These are phyloP conservation scores for Penicillium fuscoglaucum DNA, from an alignment of 2,329 filamentous ascomycete species.

Conservation along the genomic window DNA sequence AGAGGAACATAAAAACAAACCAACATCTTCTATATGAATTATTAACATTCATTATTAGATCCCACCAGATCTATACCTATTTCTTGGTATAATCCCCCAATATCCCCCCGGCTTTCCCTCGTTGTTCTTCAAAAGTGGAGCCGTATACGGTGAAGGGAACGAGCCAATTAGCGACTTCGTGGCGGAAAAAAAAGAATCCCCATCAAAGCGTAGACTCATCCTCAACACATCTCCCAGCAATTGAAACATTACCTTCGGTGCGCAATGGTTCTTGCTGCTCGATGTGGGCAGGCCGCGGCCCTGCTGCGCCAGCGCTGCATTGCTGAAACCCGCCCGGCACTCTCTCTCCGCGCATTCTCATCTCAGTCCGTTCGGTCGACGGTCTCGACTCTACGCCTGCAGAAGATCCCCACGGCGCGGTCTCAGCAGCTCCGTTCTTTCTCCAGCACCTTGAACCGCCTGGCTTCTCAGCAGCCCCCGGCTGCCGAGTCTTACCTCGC, in stretches of 20 bases:
- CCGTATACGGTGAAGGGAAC: constrained; percentile 25
- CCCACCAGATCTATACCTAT: not conserved
- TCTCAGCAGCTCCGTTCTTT: constrained; percentile 47
- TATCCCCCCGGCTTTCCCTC: not conserved
- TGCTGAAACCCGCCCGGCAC: constrained; percentile 37
- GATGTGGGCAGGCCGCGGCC: constrained; percentile 45
- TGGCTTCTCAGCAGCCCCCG: constrained; percentile 66
- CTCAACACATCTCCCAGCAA: constrained; percentile 23
- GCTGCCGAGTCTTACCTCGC: constrained; percentile 84
- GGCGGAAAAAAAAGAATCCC: constrained; percentile 30
- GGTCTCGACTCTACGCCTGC: constrained; percentile 37
- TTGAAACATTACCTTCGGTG: constrained; percentile 27
- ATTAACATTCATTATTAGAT: not conserved
- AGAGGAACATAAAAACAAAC: not conserved
- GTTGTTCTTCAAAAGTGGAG: constrained; percentile 19
- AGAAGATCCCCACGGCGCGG: constrained; percentile 39
- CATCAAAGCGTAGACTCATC: constrained; percentile 23
- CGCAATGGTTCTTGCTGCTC: constrained; percentile 50
- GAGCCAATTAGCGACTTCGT: constrained; percentile 24
- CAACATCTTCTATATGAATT: not conserved
- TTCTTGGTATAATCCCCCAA: not conserved
- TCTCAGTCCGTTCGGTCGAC: constrained; percentile 36
- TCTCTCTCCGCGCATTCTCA: constrained; percentile 42
- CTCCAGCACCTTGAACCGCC: constrained; percentile 41
- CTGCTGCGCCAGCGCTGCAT: constrained; percentile 46